A percentile compares a stretch with the other conserved stretches of the same genome.
These are phyloP conservation scores for Sabuloglossum arenarium DNA, from an alignment of 495 filamentous ascomycete genomes.

Conservation along the genomic window DNA sequence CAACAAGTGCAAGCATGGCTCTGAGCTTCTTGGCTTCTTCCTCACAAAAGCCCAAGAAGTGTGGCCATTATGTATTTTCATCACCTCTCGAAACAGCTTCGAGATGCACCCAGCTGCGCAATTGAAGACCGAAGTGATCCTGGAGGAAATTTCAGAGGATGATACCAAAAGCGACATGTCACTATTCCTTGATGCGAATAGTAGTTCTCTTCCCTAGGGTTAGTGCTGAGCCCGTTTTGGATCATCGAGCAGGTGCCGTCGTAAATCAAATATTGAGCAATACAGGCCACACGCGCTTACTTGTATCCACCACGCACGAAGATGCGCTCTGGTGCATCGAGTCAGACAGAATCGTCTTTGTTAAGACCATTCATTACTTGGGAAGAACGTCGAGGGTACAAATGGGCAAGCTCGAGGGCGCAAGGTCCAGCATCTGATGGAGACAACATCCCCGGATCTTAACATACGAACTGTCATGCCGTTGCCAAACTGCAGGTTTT, in stretches of 20 bases:
- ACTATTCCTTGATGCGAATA: background rate
- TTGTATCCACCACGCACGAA: conserved; percentile 2
- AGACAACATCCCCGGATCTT: conserved; percentile 8
- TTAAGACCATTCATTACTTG: background rate
- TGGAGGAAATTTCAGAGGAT: background rate
- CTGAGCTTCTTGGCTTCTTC: background rate
- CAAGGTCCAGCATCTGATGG: background rate
- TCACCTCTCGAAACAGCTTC: background rate
- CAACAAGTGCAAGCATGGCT: background rate
- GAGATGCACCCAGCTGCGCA: background rate
- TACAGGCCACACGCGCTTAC: background rate
- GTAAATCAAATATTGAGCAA: conserved; percentile 6
- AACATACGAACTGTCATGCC: conserved; percentile 6
- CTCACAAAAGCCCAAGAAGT: background rate
- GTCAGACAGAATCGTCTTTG: background rate
- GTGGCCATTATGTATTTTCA: background rate
- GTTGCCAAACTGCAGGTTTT: conserved; percentile 4
- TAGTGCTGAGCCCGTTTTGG: background rate
- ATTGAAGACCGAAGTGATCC: background rate
- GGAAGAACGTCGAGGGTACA: background rate
- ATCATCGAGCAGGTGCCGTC: conserved; percentile 1
- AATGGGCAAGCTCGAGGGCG: conserved; percentile 3
- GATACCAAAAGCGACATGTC: background rate
- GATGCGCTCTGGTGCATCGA: conserved; percentile 4
- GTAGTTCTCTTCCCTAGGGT: conserved; percentile 2